Evolutionary conservation across 805 yeast genomes (phyloP).

Genomic region (Wickerhamiella spandovensis): DNA sequence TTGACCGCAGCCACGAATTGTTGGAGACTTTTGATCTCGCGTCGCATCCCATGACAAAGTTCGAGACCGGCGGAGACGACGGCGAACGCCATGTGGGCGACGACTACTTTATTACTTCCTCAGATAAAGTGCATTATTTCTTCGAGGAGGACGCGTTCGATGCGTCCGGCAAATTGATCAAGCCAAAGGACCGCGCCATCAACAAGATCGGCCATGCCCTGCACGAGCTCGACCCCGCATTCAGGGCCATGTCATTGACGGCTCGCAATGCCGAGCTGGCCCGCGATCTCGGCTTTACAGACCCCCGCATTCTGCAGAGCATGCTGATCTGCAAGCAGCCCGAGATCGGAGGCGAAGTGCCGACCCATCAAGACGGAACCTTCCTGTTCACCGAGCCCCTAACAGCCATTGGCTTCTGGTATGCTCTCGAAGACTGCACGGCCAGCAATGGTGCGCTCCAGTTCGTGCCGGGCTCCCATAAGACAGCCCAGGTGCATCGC

Average conservation of each 20-base stretch:
- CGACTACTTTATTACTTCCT: constrained; percentile 51
- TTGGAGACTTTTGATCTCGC: constrained; percentile 37
- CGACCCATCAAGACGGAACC: constrained; percentile 64
- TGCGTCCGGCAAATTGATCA: constrained; percentile 34
- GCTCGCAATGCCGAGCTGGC: constrained; percentile 40
- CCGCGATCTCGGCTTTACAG: constrained; percentile 36
- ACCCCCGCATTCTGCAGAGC: constrained; percentile 62
- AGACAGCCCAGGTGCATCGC: constrained; percentile 38
- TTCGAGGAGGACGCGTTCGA: constrained; percentile 57
- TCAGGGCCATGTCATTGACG: constrained; percentile 38
- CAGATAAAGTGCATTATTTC: constrained; percentile 56
- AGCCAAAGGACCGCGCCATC: constrained; percentile 42
- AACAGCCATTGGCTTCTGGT: constrained; percentile 68
- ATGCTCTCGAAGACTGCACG: constrained; percentile 65
- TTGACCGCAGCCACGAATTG: constrained; percentile 33
- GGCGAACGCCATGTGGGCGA: constrained; percentile 55
- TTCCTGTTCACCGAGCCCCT: constrained; percentile 62
- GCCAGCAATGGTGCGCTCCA: constrained; percentile 53
- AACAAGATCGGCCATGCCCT: constrained; percentile 74
- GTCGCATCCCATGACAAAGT: constrained; percentile 55
- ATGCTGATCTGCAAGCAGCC: constrained; percentile 76
- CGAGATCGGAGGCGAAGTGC: constrained; percentile 57
- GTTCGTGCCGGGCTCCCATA: constrained; percentile 60
- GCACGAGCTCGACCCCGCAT: constrained; percentile 43
- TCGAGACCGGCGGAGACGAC: constrained; percentile 35